A percentile compares a stretch with the other conserved stretches of the same genome.
These are phyloP conservation scores for Daldinia vernicosa DNA, from an alignment of 495 filamentous ascomycete genomes.

Conservation along the genomic window DNA sequence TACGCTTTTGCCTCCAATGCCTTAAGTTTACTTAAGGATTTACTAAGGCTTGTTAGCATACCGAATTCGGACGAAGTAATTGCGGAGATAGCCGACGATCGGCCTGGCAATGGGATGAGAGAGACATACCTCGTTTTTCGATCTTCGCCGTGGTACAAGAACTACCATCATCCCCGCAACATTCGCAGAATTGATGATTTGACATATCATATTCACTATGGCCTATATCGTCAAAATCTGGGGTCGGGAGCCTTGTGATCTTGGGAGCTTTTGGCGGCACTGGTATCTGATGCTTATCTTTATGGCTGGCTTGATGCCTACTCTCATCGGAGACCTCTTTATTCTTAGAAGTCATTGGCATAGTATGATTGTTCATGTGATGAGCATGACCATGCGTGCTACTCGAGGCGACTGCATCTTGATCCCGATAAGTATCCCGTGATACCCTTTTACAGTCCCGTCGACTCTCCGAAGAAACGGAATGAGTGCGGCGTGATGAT, in stretches of 20 bases:
- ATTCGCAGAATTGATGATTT: conserved; percentile 36
- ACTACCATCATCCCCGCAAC: conserved; percentile 20
- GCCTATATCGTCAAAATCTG: conserved; percentile 37
- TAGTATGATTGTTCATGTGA: background rate
- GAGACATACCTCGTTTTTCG: conserved; percentile 38
- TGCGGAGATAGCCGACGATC: background rate
- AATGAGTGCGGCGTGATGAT: background rate
- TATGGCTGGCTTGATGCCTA: background rate
- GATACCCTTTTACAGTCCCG: background rate
- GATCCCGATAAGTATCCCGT: conserved; percentile 4
- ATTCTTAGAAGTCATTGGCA: background rate
- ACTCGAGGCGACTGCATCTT: background rate
- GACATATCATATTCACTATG: background rate
- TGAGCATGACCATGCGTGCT: background rate
- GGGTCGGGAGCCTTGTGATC: conserved; percentile 45
- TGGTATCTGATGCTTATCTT: conserved; percentile 15
- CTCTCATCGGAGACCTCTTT: background rate
- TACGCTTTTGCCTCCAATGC: conserved; percentile 17
- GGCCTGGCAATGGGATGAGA: background rate
- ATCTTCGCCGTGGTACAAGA: conserved; percentile 31
- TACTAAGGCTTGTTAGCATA: conserved; percentile 21
- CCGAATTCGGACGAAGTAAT: background rate
- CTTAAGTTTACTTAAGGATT: too few relatives aligned
- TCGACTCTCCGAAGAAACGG: background rate
- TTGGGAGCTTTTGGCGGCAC: conserved; percentile 36